phyloP scores from a whole-genome alignment of 768 basidiomycete genomes.

The Xanthoconium purpureum region DNA sequence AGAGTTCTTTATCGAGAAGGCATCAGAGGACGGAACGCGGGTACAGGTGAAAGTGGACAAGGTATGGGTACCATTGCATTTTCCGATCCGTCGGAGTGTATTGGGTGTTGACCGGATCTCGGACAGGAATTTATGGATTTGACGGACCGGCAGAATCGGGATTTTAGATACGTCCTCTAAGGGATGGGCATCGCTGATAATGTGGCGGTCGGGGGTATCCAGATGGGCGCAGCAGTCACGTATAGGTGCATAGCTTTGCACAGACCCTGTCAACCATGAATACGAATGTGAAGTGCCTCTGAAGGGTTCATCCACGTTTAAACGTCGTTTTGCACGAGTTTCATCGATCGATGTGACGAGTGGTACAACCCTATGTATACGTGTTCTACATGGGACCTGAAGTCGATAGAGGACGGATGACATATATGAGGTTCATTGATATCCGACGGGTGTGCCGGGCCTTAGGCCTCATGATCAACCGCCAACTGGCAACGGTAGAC shows the following conservation, averaged over 20 bases:
- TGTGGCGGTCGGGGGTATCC: background rate
- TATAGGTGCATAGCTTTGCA: no score
- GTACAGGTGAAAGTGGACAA: slow-evolving; percentile 62
- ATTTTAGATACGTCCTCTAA: slow-evolving; percentile 70
- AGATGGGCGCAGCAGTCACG: background rate
- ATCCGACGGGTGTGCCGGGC: background rate
- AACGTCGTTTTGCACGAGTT: no score
- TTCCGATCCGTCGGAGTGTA: no score
- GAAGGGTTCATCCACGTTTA: no score
- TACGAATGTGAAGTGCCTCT: no score
- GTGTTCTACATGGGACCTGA: no score
- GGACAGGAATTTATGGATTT: slow-evolving; percentile 66
- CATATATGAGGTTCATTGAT: background rate
- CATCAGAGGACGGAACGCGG: slow-evolving; percentile 47
- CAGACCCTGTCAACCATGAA: no score
- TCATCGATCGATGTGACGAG: no score
- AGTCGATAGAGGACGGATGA: no score
- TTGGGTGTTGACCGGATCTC: background rate
- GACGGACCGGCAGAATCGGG: slow-evolving; percentile 68
- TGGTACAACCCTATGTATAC: no score
- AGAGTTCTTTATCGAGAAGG: slow-evolving; percentile 56
- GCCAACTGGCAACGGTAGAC: no score
- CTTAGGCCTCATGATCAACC: no score
- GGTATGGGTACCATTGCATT: slow-evolving; percentile 33
- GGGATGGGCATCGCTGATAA: background rate